These are phyloP conservation scores for Candida silvatica DNA, from an alignment of 805 yeast genomes.

Conservation along the genomic window DNA sequence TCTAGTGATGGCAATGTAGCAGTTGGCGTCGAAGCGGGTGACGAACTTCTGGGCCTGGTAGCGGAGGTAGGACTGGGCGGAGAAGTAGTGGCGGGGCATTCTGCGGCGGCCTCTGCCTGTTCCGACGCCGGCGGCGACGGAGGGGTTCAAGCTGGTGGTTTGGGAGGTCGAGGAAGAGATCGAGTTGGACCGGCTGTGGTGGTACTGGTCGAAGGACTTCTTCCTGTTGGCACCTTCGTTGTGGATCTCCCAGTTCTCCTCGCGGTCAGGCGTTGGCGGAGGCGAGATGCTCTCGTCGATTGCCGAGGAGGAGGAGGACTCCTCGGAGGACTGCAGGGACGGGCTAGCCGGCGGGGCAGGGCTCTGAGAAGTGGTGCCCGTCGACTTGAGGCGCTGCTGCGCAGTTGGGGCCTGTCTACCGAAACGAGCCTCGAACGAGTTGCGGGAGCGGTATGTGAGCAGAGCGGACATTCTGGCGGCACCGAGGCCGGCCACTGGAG, in stretches of 20 bases:
- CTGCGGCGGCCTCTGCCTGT: slow-evolving; percentile 24
- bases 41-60: slow-evolving; percentile 93
- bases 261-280: slow-evolving; percentile 28
- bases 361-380: background rate
- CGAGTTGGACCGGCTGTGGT: slow-evolving; percentile 22
- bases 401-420: slow-evolving; percentile 67
- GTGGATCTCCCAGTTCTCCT: slow-evolving; percentile 77
- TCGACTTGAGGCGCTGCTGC: slow-evolving; percentile 16
- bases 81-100: slow-evolving; percentile 58
- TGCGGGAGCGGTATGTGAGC: slow-evolving; percentile 84
- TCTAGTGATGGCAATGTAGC: slow-evolving; percentile 89
- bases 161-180: background rate
- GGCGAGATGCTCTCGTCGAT: slow-evolving; percentile 7
- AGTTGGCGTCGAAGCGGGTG: slow-evolving; percentile 88
- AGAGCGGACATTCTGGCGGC: slow-evolving; percentile 98
- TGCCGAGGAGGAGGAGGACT: slow-evolving; percentile 8
- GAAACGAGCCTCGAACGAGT: slow-evolving; percentile 84
- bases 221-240: slow-evolving; percentile 58
- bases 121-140: slow-evolving; percentile 27
- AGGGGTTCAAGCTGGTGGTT: too few relatives aligned
- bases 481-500: slow-evolving; percentile 78
- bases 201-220: slow-evolving; percentile 20
- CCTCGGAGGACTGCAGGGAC: background rate
- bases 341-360: too few relatives aligned
- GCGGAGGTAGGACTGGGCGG: slow-evolving; percentile 91